A percentile compares a stretch with the other conserved stretches of the same genome.
Evolutionary conservation across 2,329 filamentous ascomycete genomes (phyloP).

Genomic region (Xylaria sp.): DNA sequence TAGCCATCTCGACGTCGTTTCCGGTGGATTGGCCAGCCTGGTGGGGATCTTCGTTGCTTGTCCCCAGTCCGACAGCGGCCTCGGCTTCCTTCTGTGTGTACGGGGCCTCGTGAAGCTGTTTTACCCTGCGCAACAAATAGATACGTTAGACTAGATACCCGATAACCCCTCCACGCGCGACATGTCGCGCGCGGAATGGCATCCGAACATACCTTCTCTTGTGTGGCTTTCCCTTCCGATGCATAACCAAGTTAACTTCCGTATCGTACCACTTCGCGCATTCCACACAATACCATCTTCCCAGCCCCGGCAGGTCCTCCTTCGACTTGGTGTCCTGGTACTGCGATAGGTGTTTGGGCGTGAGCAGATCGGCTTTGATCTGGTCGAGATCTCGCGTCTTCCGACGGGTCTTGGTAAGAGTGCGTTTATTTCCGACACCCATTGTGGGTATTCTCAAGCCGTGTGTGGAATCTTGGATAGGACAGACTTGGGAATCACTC

Average conservation of each 20-base stretch:
- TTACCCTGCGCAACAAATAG: constrained; percentile 66
- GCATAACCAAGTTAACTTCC: constrained; percentile 74
- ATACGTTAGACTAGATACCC: constrained; percentile 32
- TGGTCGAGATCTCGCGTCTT: constrained; percentile 87
- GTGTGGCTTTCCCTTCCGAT: constrained; percentile 88
- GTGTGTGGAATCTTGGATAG: not conserved
- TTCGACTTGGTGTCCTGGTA: constrained; percentile 78
- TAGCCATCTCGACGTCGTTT: constrained; percentile 49
- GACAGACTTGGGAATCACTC: not conserved
- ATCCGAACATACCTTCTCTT: constrained; percentile 72
- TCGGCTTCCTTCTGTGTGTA: constrained; percentile 88
- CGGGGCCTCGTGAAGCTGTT: constrained; percentile 80
- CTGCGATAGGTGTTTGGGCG: constrained; percentile 78
- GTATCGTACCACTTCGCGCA: constrained; percentile 97
- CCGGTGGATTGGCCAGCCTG: constrained; percentile 35
- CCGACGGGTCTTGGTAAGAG: constrained; percentile 76
- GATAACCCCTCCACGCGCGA: not conserved
- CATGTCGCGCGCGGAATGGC: not conserved
- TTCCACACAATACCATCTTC: constrained; percentile 85
- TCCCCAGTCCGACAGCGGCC: constrained; percentile 73
- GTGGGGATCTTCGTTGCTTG: constrained; percentile 63
- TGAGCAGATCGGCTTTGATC: constrained; percentile 80
- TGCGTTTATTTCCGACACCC: constrained; percentile 70
- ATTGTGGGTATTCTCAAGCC: constrained; percentile 50
- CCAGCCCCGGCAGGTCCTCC: constrained; percentile 88